Evolutionary conservation across 73 alveolate species (phyloP).

Genomic region (Paramecium biaurelia): DNA sequence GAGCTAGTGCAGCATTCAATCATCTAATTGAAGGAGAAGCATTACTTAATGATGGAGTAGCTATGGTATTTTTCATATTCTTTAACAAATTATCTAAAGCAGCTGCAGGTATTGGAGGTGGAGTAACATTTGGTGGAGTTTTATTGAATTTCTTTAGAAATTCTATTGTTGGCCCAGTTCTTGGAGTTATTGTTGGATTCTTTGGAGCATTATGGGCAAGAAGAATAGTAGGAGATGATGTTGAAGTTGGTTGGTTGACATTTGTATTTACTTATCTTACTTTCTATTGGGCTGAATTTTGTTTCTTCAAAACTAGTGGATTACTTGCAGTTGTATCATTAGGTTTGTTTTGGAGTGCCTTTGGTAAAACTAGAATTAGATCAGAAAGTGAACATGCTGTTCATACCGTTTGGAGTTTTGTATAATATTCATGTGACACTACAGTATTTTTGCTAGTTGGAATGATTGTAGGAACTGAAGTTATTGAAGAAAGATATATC

Average conservation of each 20-base stretch:
- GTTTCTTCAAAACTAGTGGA: conserved; percentile 57
- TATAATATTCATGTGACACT: conserved; percentile 64
- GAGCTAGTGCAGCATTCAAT: conserved; percentile 69
- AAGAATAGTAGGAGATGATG: conserved; percentile 70
- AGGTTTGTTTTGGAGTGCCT: conserved; percentile 71
- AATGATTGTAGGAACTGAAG: conserved; percentile 67
- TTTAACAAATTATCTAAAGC: conserved; percentile 49
- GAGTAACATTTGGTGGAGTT: conserved; percentile 64
- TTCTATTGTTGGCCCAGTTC: conserved; percentile 70
- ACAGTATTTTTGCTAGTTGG: conserved; percentile 68
- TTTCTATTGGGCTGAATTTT: conserved; percentile 70
- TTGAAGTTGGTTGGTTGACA: conserved; percentile 65
- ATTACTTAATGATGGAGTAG: conserved; percentile 72
- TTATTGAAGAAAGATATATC: conserved; percentile 48
- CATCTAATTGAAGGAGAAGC: conserved; percentile 75
- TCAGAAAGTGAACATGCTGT: conserved; percentile 68
- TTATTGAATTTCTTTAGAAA: conserved; percentile 57
- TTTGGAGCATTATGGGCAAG: conserved; percentile 68
- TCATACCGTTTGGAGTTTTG: conserved; percentile 69
- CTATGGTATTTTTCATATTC: conserved; percentile 71
- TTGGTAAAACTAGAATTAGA: conserved; percentile 67
- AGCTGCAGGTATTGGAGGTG: conserved; percentile 67
- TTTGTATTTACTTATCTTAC: conserved; percentile 64
- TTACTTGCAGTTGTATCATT: conserved; percentile 68
- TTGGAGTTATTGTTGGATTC: conserved; percentile 65